Evolutionary conservation across 345 rosid genomes (phyloP).

Genomic region (Jatropha curcas): DNA sequence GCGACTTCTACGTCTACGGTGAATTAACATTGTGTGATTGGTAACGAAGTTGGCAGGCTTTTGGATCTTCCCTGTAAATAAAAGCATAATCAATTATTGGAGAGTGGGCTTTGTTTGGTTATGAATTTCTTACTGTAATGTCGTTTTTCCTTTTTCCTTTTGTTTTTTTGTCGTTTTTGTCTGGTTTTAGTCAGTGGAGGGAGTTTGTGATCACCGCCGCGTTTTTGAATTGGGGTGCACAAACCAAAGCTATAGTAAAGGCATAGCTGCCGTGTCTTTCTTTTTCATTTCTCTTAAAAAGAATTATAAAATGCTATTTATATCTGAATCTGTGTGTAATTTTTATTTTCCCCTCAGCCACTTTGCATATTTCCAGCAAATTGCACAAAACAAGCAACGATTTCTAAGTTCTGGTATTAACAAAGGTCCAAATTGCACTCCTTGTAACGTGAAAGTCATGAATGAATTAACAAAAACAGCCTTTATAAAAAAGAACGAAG

Average conservation of each 20-base stretch:
- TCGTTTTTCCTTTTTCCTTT: not conserved
- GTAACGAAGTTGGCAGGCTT: not conserved
- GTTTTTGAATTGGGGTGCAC: slow-evolving; percentile 41
- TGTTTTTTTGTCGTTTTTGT: not conserved
- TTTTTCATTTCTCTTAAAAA: no score
- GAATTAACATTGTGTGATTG: slow-evolving; percentile 15
- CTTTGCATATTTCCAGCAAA: no score
- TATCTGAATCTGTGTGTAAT: no score
- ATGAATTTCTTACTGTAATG: slow-evolving; percentile 13
- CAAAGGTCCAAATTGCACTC: no score
- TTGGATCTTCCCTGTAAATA: slow-evolving; percentile 21
- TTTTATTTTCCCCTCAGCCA: no score
- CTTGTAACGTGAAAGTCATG: no score
- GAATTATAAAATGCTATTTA: no score
- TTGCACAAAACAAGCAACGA: no score
- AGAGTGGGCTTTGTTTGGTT: slow-evolving; percentile 1
- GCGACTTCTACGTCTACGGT: slow-evolving; percentile 64
- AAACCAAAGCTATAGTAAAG: not conserved
- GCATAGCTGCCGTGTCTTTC: not conserved
- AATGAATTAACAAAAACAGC: no score
- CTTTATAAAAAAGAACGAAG: no score
- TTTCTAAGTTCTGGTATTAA: no score
- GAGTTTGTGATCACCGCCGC: slow-evolving; percentile 3
- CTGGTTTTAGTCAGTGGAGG: not conserved
- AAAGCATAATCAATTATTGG: slow-evolving; percentile 14